A percentile compares a stretch with the other conserved stretches of the same genome.
These are phyloP conservation scores for Saprolegnia parasitica DNA, from an alignment of 352 stramenopile species.

Conservation along the genomic window DNA sequence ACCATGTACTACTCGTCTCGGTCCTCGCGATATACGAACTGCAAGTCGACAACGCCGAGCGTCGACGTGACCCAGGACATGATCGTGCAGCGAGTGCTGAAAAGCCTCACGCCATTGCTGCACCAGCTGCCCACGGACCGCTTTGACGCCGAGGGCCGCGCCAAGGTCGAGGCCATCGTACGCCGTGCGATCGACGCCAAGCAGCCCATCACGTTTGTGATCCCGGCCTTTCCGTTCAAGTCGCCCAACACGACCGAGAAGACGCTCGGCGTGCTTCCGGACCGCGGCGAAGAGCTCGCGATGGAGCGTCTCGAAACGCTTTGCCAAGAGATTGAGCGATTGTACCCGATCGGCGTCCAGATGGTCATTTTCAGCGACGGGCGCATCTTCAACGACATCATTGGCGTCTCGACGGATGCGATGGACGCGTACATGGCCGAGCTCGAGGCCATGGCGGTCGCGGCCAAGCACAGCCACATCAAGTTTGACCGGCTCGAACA, in stretches of 20 bases:
- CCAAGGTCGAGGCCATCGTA: background rate
- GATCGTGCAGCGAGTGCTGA: too few species aligned
- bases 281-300: slow-evolving; percentile 28
- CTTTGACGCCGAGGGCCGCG: slow-evolving; percentile 14
- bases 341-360: slow-evolving; percentile 13
- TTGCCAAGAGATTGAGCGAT: background rate
- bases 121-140: background rate
- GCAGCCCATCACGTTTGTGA: slow-evolving; percentile 26
- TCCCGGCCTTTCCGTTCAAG: slow-evolving; percentile 29
- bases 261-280: slow-evolving; percentile 19
- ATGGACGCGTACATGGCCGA: slow-evolving; percentile 20
- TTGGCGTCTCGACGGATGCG: slow-evolving; percentile 8
- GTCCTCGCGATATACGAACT: too few species aligned
- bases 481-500: slow-evolving; percentile 19
- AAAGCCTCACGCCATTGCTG: too few species aligned
- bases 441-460: slow-evolving; percentile 14
- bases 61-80: too few species aligned
- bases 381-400: slow-evolving; percentile 28
- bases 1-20: too few species aligned
- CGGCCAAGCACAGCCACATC: slow-evolving; percentile 22
- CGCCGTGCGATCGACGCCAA: background rate
- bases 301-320: slow-evolving; percentile 25
- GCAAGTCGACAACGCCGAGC: too few species aligned
- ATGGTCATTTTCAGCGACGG: slow-evolving; percentile 29
- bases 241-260: slow-evolving; percentile 24